phyloP scores from a whole-genome alignment of 371 early-diverging fungal species.

The Mortierella sp. region DNA sequence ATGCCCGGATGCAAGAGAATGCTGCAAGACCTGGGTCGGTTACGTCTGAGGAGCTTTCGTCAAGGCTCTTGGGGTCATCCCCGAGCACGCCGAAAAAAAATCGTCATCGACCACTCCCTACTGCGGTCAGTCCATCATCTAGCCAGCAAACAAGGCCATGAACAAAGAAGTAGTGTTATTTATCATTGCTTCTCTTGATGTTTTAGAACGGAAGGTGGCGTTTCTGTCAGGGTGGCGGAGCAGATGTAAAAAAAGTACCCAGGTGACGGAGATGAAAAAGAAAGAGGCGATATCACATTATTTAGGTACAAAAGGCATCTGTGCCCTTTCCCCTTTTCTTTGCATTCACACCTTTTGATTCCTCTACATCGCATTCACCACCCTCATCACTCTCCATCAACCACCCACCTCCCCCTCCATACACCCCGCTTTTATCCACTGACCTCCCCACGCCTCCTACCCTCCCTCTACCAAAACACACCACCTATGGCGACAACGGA shows the following conservation, averaged over 20 bases:
- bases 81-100: not conserved
- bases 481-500: not conserved
- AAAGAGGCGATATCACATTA: not conserved
- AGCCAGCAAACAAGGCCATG: not conserved
- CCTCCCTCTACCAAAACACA: not conserved
- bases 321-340: not conserved
- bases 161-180: not conserved
- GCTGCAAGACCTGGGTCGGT: not conserved
- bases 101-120: not conserved
- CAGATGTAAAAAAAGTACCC: not conserved
- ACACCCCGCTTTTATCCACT: not conserved
- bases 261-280: not conserved
- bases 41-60: constrained; percentile 2
- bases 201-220: not conserved
- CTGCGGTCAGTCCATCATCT: not conserved
- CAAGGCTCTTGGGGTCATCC: not conserved
- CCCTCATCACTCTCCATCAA: not conserved
- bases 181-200: not conserved
- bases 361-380: not conserved
- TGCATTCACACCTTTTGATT: not conserved
- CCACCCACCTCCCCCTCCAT: not conserved
- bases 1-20: not conserved
- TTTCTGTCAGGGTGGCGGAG: not conserved
- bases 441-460: not conserved
- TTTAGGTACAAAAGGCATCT: too few species aligned